Conservation (phyloP, 139 green algal genomes). For the Edaphochlamys debaryana region DNA sequence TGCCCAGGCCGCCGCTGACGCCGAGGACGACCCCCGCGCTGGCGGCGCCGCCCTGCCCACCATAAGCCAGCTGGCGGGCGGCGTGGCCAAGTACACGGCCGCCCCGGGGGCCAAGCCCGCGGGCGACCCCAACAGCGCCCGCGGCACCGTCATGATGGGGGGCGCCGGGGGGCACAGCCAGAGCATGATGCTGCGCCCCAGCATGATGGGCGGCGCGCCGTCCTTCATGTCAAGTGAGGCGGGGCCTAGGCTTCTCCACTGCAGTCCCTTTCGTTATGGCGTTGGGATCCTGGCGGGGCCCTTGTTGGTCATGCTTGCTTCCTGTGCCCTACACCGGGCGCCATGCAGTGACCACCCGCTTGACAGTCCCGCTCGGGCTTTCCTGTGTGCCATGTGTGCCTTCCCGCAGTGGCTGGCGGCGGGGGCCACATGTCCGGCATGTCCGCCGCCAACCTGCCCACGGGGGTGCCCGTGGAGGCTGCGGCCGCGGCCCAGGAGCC, state of each 20-base stretch:
- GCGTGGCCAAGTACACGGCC: constrained; percentile 32
- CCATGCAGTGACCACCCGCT: no score
- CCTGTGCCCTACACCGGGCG: no score
- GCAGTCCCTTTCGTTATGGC: no score
- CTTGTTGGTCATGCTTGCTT: no score
- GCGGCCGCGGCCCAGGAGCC: neutral
- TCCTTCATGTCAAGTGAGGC: constrained; percentile 33
- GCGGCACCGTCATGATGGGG: neutral
- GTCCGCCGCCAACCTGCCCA: neutral
- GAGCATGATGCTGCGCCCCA: neutral
- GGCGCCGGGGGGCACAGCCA: neutral
- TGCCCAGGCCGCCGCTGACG: constrained; percentile 27
- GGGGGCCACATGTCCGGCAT: constrained; percentile 28
- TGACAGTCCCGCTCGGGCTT: no score
- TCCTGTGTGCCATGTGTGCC: no score
- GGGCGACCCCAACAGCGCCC: neutral
- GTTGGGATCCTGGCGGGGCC: no score
- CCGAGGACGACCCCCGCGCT: constrained; percentile 23
- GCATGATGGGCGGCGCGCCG: neutral
- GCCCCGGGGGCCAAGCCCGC: constrained; percentile 1
- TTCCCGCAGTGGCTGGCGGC: no score
- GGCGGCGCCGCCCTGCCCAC: constrained; percentile 12
- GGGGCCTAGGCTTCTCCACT: no score
- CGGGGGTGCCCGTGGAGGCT: constrained; percentile 15
- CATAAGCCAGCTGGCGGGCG: constrained; percentile 50